Base-by-base conservation (phyloP, 345 rosid species). In the Streptanthus diversifolius region DNA sequence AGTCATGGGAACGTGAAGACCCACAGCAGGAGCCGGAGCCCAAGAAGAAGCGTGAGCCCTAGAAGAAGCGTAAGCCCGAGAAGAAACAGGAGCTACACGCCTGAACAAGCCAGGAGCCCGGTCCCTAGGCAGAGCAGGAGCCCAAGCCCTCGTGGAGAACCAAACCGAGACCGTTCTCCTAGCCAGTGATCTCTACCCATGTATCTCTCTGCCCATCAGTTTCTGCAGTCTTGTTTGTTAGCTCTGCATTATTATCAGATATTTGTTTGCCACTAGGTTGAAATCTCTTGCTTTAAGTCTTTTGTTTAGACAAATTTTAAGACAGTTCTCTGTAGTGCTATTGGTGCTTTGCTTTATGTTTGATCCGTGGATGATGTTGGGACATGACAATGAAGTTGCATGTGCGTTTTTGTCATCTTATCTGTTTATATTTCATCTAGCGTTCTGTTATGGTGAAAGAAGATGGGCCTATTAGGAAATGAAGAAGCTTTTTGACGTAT, bases 121-220 rank as follows among this genome's bases (percentile, higher is more conserved):
- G 81, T 85, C 48, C 79, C 80, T 62, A 75, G 88, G 72, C 77
- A 53, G 41, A 80, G 82, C 56, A 66, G 85, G 57, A 81, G 80
- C 55, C 64, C 70, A 22, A 35, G 41, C 66, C 87, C 66, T 24
- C 68, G 76, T 43, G 88, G 87, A 5, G 72, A 35, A 56, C 41
- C 54, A 17, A 77, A 77, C 41, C 66, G 45, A 66, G 88, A 78
- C 21, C 82, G 90, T 79, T 87, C 97, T 78, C 93, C 96, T 18
- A 85, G 87, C 79, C 88, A 71, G 74, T 90, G 87, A 90, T 51
- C 32, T 52, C 27, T 13, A 65, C 32, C 13, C 18, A 10, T 48
- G 47, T 14, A 45, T 55, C 43, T 35, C 65, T 22, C 32, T 62
- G 3, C 59, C 15, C 25, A 51, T 60, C 52, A 36, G 53, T 74